Percentiles rank a stretch among this genome's conserved stretches.
These are phyloP conservation scores for Pseudozyma flocculosa DNA, from an alignment of 1,284 basidiomycete species.

Conservation along the genomic window DNA sequence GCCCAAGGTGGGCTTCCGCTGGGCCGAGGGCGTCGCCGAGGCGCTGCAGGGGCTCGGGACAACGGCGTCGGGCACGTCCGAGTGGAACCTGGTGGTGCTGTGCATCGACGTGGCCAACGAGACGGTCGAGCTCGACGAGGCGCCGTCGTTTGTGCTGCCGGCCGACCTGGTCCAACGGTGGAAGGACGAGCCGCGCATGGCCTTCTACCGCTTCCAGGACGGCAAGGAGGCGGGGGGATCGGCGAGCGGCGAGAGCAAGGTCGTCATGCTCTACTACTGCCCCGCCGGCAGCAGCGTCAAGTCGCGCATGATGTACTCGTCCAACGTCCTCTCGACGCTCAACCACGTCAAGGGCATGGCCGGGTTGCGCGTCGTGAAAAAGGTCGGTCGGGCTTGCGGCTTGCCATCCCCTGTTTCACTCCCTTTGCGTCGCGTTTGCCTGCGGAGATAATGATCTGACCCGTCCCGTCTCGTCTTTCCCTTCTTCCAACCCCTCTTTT, in stretches of 20 bases:
- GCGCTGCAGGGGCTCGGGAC: conserved; percentile 29
- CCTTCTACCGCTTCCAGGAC: conserved; percentile 36
- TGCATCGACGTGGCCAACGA: conserved; percentile 34
- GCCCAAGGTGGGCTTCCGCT: conserved; percentile 21
- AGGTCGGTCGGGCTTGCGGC: conserved; percentile 10
- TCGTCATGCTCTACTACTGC: conserved; percentile 49
- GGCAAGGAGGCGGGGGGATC: background rate
- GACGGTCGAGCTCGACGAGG: conserved; percentile 26
- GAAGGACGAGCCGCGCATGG: conserved; percentile 31
- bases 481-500: background rate
- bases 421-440: background rate
- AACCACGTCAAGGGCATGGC: conserved; percentile 35
- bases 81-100: conserved; percentile 43
- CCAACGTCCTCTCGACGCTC: conserved; percentile 32
- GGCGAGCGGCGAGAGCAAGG: conserved; percentile 23
- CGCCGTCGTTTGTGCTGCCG: conserved; percentile 29
- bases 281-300: conserved; percentile 38
- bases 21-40: conserved; percentile 32
- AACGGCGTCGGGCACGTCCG: conserved; percentile 33
- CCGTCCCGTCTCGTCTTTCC: too few species aligned
- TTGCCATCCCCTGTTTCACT: background rate
- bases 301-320: conserved; percentile 44
- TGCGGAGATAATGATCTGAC: too few species aligned
- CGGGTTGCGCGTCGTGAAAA: conserved; percentile 38
- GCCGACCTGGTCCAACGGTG: conserved; percentile 20